These are phyloP conservation scores for Skeletonema potamos DNA, from an alignment of 108 stramenopile species.

Conservation along the genomic window DNA sequence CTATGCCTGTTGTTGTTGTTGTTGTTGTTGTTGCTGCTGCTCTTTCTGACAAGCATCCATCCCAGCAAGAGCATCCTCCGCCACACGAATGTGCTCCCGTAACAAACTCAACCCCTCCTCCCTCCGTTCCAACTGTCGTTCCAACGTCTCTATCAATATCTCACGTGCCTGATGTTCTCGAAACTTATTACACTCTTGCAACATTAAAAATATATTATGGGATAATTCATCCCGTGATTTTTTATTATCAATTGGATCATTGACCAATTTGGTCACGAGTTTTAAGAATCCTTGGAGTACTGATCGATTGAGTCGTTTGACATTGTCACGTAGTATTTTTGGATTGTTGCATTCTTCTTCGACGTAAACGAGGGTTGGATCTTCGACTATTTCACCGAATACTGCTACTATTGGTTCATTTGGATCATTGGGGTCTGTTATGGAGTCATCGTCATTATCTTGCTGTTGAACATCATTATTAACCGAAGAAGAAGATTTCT, in stretches of 20 bases:
- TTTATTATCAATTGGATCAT: slow-evolving; percentile 80
- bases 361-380: slow-evolving; percentile 65
- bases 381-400: slow-evolving; percentile 89
- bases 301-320: slow-evolving; percentile 70
- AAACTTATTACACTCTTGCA: slow-evolving; percentile 91
- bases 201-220: slow-evolving; percentile 83
- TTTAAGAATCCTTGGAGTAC: slow-evolving; percentile 68
- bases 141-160: slow-evolving; percentile 69
- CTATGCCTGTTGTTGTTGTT: too few species aligned
- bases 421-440: slow-evolving; percentile 41
- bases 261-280: slow-evolving; percentile 72
- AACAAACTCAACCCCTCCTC: slow-evolving; percentile 34
- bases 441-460: slow-evolving; percentile 57
- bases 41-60: slow-evolving; percentile 7
- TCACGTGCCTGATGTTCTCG: slow-evolving; percentile 88
- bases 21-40: neutral
- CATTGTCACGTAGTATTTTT: slow-evolving; percentile 63
- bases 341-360: slow-evolving; percentile 77
- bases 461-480: too few species aligned
- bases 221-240: slow-evolving; percentile 75
- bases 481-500: too few species aligned
- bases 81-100: slow-evolving; percentile 28
- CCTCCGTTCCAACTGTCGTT: slow-evolving; percentile 66
- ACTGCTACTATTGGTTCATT: slow-evolving; percentile 66
- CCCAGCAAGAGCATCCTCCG: slow-evolving; percentile 43